Evolutionary conservation across 2,329 filamentous ascomycete species (phyloP).

Genomic region (Trichoderma arundinaceum): DNA sequence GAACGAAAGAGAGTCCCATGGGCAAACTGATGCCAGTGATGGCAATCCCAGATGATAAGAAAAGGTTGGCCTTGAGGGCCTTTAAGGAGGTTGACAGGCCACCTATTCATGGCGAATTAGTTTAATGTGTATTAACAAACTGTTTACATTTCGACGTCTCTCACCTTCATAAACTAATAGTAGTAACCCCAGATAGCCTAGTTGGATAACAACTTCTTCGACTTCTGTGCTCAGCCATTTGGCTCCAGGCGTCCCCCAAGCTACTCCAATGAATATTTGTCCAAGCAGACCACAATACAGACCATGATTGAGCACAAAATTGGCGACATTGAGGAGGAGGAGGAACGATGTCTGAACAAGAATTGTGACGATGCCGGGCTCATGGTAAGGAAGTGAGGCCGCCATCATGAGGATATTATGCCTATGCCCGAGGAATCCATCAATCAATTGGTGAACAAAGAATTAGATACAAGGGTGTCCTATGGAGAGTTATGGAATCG

Average conservation of each 20-base stretch:
- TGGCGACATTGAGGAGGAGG: constrained; percentile 64
- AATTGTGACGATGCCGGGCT: constrained; percentile 64
- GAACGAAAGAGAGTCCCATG: constrained; percentile 68
- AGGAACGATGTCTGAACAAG: constrained; percentile 67
- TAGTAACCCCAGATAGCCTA: constrained; percentile 77
- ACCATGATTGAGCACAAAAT: constrained; percentile 61
- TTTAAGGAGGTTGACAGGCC: constrained; percentile 53
- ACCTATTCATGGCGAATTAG: constrained; percentile 45
- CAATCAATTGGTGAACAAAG: too few relatives aligned
- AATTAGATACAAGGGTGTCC: too few relatives aligned
- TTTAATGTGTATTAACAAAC: background rate
- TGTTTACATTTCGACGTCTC: background rate
- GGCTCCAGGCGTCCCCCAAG: constrained; percentile 70
- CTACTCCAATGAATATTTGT: constrained; percentile 72
- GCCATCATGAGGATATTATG: background rate
- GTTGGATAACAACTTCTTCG: constrained; percentile 63
- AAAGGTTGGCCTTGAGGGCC: constrained; percentile 62
- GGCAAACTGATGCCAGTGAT: constrained; percentile 68
- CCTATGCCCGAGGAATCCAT: background rate
- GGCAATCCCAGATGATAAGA: constrained; percentile 66
- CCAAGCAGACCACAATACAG: constrained; percentile 75
- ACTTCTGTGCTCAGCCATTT: constrained; percentile 60
- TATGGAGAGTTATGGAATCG: too few relatives aligned
- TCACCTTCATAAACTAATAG: constrained; percentile 72
- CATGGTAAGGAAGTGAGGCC: constrained; percentile 59